Base-by-base conservation (phyloP, 148 eudicot species). In the Vaccinium darrowii region DNA sequence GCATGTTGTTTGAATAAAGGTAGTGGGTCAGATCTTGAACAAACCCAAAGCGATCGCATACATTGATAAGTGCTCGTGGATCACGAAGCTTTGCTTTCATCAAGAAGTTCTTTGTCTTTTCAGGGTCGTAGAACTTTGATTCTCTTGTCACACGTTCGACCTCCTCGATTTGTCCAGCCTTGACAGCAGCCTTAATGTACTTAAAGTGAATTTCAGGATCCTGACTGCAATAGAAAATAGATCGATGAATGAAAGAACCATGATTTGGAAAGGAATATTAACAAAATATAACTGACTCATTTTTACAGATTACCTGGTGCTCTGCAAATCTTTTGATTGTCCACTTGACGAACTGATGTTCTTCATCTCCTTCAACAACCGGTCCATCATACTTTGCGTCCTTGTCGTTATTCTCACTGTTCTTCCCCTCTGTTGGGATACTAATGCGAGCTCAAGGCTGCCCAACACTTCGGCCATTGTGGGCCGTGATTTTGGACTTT, bases 151-250 rank as follows among this genome's bases (percentile, higher is more conserved):
- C 92, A 73, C 98, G 98, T 71, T 93, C 95, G 54, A 94, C 98
- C 87, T 94, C 98, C 87, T 94, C 93, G 13, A 93, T 93, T 88
- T 94, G 94, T 51, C 98, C 98, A 12, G 94, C 92, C 80, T 93
- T 94, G 13, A 94, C 94, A 84, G 96, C 94, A 25, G 96, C 93
- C 88, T 94, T 95, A 88, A 94, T 94, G 88, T 94, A 93, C 93
- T 93, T 94, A 81, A 93, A 79, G 76, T 21, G 25, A 62, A 62
- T 62, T 62, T 62, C 67, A 62, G 67, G 25, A 62, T 21, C 67
- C 18, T 62, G 12, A 62, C 67, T 62, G 3, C 1, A 62, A 62
- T 4, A 7, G 11, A 5, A 58, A 62, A 62, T 5, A 62, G 25
- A 62, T n/a, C 67, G 8, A 62, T 1, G 25, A 62, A 62, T 62